Evolutionary conservation across 768 basidiomycete genomes (phyloP).

Genomic region (Brasilioporus rufonigricans): DNA sequence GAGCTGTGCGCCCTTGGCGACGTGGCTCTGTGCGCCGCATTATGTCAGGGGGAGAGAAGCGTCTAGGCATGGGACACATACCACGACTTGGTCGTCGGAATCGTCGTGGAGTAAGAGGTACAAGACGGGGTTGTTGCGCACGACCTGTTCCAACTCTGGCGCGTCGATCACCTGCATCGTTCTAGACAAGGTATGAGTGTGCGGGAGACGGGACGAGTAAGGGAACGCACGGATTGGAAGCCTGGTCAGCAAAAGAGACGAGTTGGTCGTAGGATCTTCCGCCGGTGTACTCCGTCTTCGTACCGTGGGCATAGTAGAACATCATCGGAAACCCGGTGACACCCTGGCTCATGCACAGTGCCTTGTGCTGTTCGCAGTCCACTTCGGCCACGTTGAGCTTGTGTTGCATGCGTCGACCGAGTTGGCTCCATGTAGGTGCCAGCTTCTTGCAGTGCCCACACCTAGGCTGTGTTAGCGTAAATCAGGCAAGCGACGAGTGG

Average conservation of each 20-base stretch:
- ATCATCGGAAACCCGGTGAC: constrained; percentile 86
- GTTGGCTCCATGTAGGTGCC: constrained; percentile 74
- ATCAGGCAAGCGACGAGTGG: background rate
- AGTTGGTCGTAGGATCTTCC: constrained; percentile 71
- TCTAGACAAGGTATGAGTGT: background rate
- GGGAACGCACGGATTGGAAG: constrained; percentile 59
- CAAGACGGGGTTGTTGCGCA: constrained; percentile 15
- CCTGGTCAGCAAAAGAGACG: constrained; percentile 71
- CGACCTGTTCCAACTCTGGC: constrained; percentile 2
- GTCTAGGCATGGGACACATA: constrained; percentile 14
- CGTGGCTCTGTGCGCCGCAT: constrained; percentile 39
- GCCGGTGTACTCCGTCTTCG: constrained; percentile 72
- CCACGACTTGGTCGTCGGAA: constrained; percentile 32
- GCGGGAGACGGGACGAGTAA: constrained; percentile 10
- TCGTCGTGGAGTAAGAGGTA: constrained; percentile 53
- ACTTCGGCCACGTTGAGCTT: constrained; percentile 81
- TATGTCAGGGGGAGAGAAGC: background rate
- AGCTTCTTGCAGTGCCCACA: constrained; percentile 97
- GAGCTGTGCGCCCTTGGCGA: constrained; percentile 55
- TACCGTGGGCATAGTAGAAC: constrained; percentile 58
- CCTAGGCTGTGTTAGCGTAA: constrained; percentile 34
- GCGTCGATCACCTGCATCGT: constrained; percentile 23
- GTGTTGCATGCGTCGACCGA: constrained; percentile 68
- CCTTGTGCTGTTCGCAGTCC: constrained; percentile 76
- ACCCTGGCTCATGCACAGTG: constrained; percentile 62